Base-by-base conservation (phyloP, 2,329 filamentous ascomycete genomes). In the Venturia nashicola region DNA sequence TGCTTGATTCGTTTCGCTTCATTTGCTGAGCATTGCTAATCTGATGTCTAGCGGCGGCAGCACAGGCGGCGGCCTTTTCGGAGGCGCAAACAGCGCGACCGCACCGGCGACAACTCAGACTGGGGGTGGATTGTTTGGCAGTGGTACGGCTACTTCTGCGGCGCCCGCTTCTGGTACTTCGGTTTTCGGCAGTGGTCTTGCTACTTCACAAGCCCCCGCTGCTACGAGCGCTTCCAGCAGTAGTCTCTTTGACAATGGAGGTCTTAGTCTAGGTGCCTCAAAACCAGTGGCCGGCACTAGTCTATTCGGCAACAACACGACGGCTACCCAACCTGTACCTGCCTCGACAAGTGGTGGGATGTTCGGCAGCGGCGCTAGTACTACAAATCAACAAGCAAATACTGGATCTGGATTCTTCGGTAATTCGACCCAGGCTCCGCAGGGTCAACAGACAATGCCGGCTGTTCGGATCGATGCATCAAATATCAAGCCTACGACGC, bases 401-500 rank as follows among this genome's bases (percentile, higher is more conserved):
- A 18, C 72, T 71, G 63, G 62, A 34, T 63, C 63, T 36, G 44
- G 65, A n/a, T 46, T 65, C 11, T 66, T 66, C 32, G 63, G 65
- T 12, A 39, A 32, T 51, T 32, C 61, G 67, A 65, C 51, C 14
- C 51, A 57, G 32, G 23, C 51, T 34, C 54, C 71, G 63, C 77
- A 80, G 61, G 80, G 83, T 67, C 81, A 83, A 62, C 80, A 78
- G 16, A 81, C 86, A 1, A 18, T 86, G 32, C 72, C 87, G 0
- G 90, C 88, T 20, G 88, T 91, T 20, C 87, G 89, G 70, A 89
- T 96, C 70, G 89, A 94, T 74, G 76, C 89, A 62, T 84, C 84
- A 69, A 90, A 89, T 71, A 80, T 97, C 66, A 86, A 91, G 62
- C 88, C 89, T 18, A 96, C 92, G 0, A 96, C 91, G 3, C 90